Evolutionary conservation across 768 basidiomycete species (phyloP), one percentile per base, ranked within the genome.

Genomic region (Tricholoma saponaceum): DNA sequence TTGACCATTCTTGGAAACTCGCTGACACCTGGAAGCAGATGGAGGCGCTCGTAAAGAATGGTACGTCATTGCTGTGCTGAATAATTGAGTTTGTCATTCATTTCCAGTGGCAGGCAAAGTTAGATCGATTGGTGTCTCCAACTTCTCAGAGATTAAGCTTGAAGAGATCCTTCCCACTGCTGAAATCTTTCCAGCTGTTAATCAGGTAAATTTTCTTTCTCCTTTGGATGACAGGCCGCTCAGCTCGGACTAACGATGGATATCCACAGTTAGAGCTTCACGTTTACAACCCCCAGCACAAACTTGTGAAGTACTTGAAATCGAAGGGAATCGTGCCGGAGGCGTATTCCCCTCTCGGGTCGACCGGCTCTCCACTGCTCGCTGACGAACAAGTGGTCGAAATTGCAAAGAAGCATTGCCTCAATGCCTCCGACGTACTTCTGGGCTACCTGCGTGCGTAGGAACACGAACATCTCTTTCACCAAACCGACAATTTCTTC

Each of bases 271-370:
- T 93, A 50, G 89, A 89, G 65, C 71, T 88, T 16, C 89, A 90
- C 66, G 71, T 87, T 22, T 90, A 85, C 71, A 86, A 89, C 69
- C 87, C 88, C 0, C 85, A 92, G 65, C 87, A 84, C 71, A 78
- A 83, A 51, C 80, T 92, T 51, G 55, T 85, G 41, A 72, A 74
- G 10, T 92, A 82, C 72, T 75, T 89, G 60, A 78, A 79, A 66
- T 75, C 78, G 16, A 84, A 91, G 67, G 77, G 75, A 18, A 92
- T 94, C 64, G 72, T 85, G 51, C 78, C 88, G 0, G 79, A 91
- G 68, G 91, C 92, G 0, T 94, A 90, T 69, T 92, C 89, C 7
- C 91, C 92, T 8, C 82, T 93, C 13, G 90, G 86, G 33, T 88
- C 85, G 8, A 78, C 83, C 10, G 78, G 80, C 62, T 82, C 87